Base-by-base conservation (phyloP, 768 basidiomycete species). In the Chalciporus piperatus region DNA sequence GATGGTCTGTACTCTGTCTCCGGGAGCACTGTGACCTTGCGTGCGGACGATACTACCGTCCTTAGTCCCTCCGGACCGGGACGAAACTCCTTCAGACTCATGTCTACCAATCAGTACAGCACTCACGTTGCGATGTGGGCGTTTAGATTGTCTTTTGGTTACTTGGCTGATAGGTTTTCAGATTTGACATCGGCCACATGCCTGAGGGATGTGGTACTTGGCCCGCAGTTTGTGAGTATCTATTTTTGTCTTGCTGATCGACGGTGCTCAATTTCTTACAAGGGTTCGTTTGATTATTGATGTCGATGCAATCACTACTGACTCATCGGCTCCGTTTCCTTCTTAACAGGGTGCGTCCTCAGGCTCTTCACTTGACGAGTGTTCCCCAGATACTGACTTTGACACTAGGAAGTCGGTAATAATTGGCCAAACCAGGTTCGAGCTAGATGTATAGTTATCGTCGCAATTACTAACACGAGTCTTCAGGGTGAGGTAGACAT, bases 1-100 rank as follows among this genome's bases (percentile, higher is more conserved):
- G 63, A 76, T 44, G 85, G 87, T 58, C 62, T 89, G 44, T 85
- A 83, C 3, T 84, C 71, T 52, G 72, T 83, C 3, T 74, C 73
- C 14, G 75, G 73, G 14, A 71, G 79, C 55, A 53, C 57, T 4
- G 61, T 73, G 13, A 66, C 59, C 13, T 49, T 74, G 19, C 60
- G 68, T 1, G 66, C 70, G 4, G 73, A 74, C 37, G 25, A 63
- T 38, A 63, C 55, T 14, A 72, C 74, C 11, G 52, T 57, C 6
- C 62, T 76, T 9, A 57, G 33, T 7, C 4, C 71, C 8, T 46
- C 45, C 7, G 70, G 62, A 6, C 60, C 70, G 0, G 74, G 73
- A 33, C 59, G 73, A 35, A 67, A 69, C 25, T 71, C 72, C 1
- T 73, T 75, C 50, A 65, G 73, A 23, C 51, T 74, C 32, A 12